Base-by-base conservation (phyloP, 352 stramenopile species). In the Phytophthora pinifolia region DNA sequence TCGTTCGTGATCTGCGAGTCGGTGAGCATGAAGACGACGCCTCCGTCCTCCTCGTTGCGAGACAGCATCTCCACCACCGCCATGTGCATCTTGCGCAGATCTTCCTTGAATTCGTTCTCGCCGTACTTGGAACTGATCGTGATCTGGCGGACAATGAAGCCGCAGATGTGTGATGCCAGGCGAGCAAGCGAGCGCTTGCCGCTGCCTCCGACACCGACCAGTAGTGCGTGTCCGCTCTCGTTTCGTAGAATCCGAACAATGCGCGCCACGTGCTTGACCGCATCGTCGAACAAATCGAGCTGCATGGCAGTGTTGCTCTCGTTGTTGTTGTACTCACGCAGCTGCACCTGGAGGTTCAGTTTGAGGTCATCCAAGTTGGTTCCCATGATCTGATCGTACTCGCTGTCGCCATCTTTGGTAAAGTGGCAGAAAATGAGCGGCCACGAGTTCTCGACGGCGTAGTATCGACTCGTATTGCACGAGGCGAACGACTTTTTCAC, bases 1-100 rank as follows among this genome's bases (percentile, higher is more conserved):
- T 98, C 94, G 70, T 98, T 98, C 9, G 92, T 97, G 63, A 98
- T 98, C 64, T 98, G 91, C 4, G 82, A 96, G 59, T 98, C 95
- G 1, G 90, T 98, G 8, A 98, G 72, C 61, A 98, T 88, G 59
- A 98, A 98, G 37, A 98, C 90, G 30, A 98, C 73, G 4, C 89
- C 91, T 31, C 79, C 80, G 34, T 92, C 82, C 36, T 92, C 83
- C 79, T 94, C 83, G 20, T 81, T 84, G 20, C 84, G 78, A 22
- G 80, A 89, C 5, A 89, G 54, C 79, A 98, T 94, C 30, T 98
- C 92, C 33, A 97, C 96, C 25, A 98, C 71, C 5, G 80, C 91
- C 57, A 97, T 86, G 71, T 97, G 96, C 87, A 98, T 97, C 53
- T 86, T 89, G 41, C 96, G 94, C 46, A 98, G 62, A 64, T 98